These are phyloP conservation scores for Escovopsis weberi DNA, from an alignment of 2,329 filamentous ascomycete genomes.

Conservation along the genomic window DNA sequence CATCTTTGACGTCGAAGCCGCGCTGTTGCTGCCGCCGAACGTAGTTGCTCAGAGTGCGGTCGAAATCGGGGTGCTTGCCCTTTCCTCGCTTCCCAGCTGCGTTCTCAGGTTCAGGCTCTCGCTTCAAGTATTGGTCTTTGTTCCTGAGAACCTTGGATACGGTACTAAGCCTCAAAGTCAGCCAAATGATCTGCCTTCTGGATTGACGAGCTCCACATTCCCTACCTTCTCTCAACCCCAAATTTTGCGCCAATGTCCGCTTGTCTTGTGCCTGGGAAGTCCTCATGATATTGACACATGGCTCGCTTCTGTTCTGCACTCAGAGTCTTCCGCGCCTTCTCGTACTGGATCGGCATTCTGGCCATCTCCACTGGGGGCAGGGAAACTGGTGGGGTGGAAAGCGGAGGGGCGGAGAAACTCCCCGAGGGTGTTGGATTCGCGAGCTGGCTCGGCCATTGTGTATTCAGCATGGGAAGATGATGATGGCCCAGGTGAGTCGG, in stretches of 20 bases:
- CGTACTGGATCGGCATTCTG: slow-evolving; percentile 25
- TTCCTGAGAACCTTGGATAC: slow-evolving; percentile 96
- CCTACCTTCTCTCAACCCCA: slow-evolving; percentile 92
- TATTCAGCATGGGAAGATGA: slow-evolving; percentile 55
- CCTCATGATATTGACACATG: slow-evolving; percentile 90
- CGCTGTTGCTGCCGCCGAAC: slow-evolving; percentile 66
- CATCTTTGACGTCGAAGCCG: slow-evolving; percentile 59
- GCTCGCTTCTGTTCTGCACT: slow-evolving; percentile 79
- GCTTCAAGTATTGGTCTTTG: slow-evolving; percentile 84
- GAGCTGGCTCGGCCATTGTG: slow-evolving; percentile 69
- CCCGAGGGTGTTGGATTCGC: slow-evolving; percentile 44
- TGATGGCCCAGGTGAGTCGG: slow-evolving; percentile 36
- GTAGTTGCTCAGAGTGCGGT: slow-evolving; percentile 80
- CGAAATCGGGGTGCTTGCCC: slow-evolving; percentile 78
- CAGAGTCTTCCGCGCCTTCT: slow-evolving; percentile 67
- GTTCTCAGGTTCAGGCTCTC: slow-evolving; percentile 53
- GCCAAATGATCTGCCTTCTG: slow-evolving; percentile 12
- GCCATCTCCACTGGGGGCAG: slow-evolving; percentile 26
- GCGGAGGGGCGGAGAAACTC: slow-evolving; percentile 44
- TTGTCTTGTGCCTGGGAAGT: slow-evolving; percentile 83
- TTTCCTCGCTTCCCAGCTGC: slow-evolving; percentile 69
- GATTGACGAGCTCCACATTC: slow-evolving; percentile 1
- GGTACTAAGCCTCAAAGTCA: slow-evolving; percentile 44
- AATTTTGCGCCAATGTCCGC: slow-evolving; percentile 93
- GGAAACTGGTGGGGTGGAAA: slow-evolving; percentile 43